A percentile compares a stretch with the other conserved stretches of the same genome.
phyloP scores from a whole-genome alignment of 1,139 yeast species.

The Pichia sp. region DNA sequence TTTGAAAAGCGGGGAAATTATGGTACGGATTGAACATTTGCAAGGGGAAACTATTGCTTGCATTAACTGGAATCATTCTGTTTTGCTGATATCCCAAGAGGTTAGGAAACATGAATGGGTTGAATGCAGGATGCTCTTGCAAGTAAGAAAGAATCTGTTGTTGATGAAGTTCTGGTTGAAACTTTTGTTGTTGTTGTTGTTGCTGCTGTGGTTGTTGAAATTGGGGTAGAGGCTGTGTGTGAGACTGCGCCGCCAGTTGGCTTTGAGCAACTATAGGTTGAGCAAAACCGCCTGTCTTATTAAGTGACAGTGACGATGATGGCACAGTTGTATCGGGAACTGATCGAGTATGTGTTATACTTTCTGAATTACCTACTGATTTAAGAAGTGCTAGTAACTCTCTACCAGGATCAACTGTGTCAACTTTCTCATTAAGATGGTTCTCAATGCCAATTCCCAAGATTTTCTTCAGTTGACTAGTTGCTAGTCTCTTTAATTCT shows the following conservation, averaged over 20 bases:
- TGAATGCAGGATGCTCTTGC: constrained; percentile 15
- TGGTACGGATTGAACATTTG: constrained; percentile 28
- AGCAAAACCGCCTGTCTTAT: too few relatives aligned
- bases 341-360: too few relatives aligned
- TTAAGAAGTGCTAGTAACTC: constrained; percentile 62
- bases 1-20: constrained; percentile 3
- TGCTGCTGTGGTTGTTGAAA: background rate
- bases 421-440: constrained; percentile 18
- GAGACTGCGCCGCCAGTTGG: too few relatives aligned
- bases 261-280: too few relatives aligned
- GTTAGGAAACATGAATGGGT: constrained; percentile 19
- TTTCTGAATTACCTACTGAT: constrained; percentile 33
- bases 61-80: constrained; percentile 16
- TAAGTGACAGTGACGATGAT: too few relatives aligned
- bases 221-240: constrained; percentile 8
- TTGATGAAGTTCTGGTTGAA: background rate
- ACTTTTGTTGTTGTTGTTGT: background rate
- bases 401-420: constrained; percentile 60
- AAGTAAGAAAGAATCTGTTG: constrained; percentile 3
- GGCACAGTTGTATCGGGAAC: too few relatives aligned
- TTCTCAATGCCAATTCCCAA: constrained; percentile 45
- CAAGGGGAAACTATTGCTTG: constrained; percentile 19
- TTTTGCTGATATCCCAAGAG: constrained; percentile 7
- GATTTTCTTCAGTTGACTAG: constrained; percentile 52
- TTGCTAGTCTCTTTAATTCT: constrained; percentile 49